Percentiles rank a stretch among this genome's conserved stretches.
These are phyloP conservation scores for Crucihimalaya himalaica DNA, from an alignment of 345 rosid genomes.

Conservation along the genomic window DNA sequence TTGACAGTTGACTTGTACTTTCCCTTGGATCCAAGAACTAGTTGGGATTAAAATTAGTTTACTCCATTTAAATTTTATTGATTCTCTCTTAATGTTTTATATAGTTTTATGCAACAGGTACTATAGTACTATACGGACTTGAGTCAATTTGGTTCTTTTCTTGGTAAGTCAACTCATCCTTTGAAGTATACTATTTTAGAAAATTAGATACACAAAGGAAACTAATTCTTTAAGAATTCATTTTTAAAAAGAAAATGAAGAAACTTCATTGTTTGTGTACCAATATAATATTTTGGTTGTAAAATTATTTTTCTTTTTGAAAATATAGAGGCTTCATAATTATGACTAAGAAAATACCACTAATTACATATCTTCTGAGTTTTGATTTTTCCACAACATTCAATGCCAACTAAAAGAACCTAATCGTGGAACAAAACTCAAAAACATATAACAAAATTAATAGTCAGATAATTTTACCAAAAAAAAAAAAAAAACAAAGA, in stretches of 20 bases:
- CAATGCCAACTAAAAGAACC: slow-evolving; percentile 1
- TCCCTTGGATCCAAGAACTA: slow-evolving; percentile 28
- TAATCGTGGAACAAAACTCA: neutral
- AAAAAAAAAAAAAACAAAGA: neutral
- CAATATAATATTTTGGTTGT: neutral
- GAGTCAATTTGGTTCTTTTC: slow-evolving; percentile 21
- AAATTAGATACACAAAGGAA: neutral
- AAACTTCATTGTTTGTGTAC: neutral
- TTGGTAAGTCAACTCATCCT: slow-evolving; percentile 19
- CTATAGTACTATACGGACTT: slow-evolving; percentile 23
- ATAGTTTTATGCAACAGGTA: slow-evolving; percentile 23
- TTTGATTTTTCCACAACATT: neutral
- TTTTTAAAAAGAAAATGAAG: neutral
- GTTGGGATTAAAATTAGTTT: slow-evolving; percentile 18
- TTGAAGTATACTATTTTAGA: neutral
- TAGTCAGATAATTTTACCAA: neutral
- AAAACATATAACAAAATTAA: slow-evolving; percentile 11
- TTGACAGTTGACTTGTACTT: slow-evolving; percentile 22
- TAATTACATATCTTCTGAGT: neutral
- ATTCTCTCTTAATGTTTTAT: neutral
- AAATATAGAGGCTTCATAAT: neutral
- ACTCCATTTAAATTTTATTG: neutral
- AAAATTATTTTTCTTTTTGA: neutral
- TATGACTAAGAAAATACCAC: neutral
- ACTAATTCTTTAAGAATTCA: neutral